A percentile compares a stretch with the other conserved stretches of the same genome.
These are phyloP conservation scores for Withania somnifera DNA, from an alignment of 305 asterid species.

Conservation along the genomic window DNA sequence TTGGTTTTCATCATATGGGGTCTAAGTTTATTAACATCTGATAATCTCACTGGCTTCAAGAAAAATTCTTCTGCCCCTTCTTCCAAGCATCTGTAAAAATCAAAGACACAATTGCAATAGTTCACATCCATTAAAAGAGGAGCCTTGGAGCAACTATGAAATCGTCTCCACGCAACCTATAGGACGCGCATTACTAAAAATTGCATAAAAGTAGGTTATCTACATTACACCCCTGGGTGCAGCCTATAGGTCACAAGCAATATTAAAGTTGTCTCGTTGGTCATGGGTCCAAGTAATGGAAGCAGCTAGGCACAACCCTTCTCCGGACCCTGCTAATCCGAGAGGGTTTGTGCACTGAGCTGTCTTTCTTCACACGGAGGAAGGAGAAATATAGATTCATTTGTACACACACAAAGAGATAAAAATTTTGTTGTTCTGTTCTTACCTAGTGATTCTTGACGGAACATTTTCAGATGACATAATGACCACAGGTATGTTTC, in stretches of 20 bases:
- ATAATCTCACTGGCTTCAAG: conserved; percentile 62
- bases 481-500: conserved; percentile 73
- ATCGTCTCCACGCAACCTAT: no score
- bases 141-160: no score
- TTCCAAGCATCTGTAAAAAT: conserved; percentile 54
- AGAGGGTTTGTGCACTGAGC: no score
- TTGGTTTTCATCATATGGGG: conserved; percentile 59
- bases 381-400: neutral
- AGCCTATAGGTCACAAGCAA: no score
- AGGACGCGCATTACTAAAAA: no score
- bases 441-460: conserved; percentile 76
- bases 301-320: no score
- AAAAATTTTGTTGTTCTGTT: neutral
- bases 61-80: conserved; percentile 91
- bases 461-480: conserved; percentile 93
- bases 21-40: conserved; percentile 65
- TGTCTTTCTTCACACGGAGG: neutral
- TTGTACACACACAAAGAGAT: neutral
- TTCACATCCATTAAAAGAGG: neutral
- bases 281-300: no score
- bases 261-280: no score
- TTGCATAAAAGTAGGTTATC: no score
- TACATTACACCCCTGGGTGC: no score
- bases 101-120: neutral
- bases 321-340: no score